Conservation (phyloP, 192 early-diverging fungal genomes). For the Podila horticola region DNA sequence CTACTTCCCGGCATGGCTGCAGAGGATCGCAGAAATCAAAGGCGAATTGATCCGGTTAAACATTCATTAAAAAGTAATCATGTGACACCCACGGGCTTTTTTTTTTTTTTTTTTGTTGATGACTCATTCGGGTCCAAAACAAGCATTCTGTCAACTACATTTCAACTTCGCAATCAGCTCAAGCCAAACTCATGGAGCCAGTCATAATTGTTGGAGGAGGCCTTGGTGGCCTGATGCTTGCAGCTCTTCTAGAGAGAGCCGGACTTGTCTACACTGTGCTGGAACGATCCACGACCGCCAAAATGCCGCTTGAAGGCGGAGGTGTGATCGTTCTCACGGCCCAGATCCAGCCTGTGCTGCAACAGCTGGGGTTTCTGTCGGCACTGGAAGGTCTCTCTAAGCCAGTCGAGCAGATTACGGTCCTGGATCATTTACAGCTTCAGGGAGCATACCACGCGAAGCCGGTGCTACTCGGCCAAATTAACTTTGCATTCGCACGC, state of each 20-base stretch:
- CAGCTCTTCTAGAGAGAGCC: constrained; percentile 35
- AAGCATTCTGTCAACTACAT: too few species aligned
- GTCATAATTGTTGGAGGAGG: constrained; percentile 33
- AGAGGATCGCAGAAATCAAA: constrained; percentile 6
- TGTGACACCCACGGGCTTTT: too few species aligned
- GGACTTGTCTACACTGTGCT: constrained; percentile 44
- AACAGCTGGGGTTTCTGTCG: constrained; percentile 34
- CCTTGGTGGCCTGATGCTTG: constrained; percentile 32
- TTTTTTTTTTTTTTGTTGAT: too few species aligned
- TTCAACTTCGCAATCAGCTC: too few species aligned
- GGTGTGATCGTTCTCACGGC: constrained; percentile 31
- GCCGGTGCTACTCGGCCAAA: background rate
- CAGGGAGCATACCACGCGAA: constrained; percentile 37
- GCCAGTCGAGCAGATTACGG: constrained; percentile 31
- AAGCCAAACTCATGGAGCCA: constrained; percentile 13
- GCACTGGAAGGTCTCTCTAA: constrained; percentile 31
- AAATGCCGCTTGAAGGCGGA: constrained; percentile 31
- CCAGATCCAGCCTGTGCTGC: constrained; percentile 36
- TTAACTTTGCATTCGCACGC: too few species aligned
- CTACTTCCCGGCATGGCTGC: constrained; percentile 18
- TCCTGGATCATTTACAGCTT: constrained; percentile 18
- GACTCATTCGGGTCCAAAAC: too few species aligned
- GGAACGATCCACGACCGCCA: constrained; percentile 21
- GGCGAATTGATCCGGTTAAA: background rate
- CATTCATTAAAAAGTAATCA: too few species aligned